A percentile compares a stretch with the other conserved stretches of the same genome.
Conservation (phyloP, 371 early-diverging fungal genomes). For the Mucor plumbeus region DNA sequence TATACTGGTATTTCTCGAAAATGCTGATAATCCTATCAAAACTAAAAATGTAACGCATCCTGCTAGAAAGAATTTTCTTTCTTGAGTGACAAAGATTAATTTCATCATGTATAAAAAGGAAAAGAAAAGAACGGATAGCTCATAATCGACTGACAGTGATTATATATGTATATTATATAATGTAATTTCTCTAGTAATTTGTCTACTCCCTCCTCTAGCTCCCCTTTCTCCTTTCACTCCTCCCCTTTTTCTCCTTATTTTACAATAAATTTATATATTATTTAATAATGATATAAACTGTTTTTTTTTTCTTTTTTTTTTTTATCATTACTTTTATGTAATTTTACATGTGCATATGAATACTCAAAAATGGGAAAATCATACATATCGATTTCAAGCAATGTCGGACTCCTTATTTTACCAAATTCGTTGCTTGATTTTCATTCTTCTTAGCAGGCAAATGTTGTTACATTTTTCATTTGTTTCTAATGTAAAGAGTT, state of each 20-base stretch:
- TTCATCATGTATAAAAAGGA: background rate
- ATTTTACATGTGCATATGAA: background rate
- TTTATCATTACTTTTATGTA: too few relatives aligned
- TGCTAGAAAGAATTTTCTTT: background rate
- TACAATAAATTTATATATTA: too few relatives aligned
- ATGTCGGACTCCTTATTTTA: background rate
- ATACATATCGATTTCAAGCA: background rate
- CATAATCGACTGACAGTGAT: conserved; percentile 1
- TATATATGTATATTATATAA: background rate
- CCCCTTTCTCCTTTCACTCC: background rate
- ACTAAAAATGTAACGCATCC: background rate
- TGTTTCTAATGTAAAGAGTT: too few relatives aligned
- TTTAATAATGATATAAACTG: background rate
- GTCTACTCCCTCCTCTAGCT: background rate
- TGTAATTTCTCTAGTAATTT: background rate
- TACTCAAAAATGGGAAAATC: too few relatives aligned
- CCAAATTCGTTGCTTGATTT: too few relatives aligned
- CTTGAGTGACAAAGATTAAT: background rate
- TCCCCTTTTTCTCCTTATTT: conserved; percentile 1
- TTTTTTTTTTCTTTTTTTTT: too few relatives aligned
- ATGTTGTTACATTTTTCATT: background rate
- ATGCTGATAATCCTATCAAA: conserved; percentile 4
- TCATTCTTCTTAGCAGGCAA: background rate
- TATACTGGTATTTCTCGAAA: background rate
- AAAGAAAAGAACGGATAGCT: background rate